Evolutionary conservation across 495 filamentous ascomycete species (phyloP).

Genomic region (Penicillium daleae): DNA sequence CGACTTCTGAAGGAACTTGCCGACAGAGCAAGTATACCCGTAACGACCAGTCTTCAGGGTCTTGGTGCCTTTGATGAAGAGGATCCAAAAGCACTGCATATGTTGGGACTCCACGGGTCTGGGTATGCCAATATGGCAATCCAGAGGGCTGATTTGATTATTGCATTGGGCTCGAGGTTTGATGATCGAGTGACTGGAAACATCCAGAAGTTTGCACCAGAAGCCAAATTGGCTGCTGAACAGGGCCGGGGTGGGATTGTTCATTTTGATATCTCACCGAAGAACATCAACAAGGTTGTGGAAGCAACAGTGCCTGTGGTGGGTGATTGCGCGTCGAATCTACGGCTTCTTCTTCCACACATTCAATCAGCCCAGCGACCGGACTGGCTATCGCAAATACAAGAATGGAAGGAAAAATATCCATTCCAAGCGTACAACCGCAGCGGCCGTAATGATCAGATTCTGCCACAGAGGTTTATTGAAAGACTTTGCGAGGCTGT

Average conservation of each 20-base stretch:
- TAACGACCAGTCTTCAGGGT: conserved; percentile 68
- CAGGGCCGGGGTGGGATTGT: conserved; percentile 63
- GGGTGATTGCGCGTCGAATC: conserved; percentile 65
- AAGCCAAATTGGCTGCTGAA: conserved; percentile 57
- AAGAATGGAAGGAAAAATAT: conserved; percentile 84
- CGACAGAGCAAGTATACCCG: conserved; percentile 62
- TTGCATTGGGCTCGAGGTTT: conserved; percentile 64
- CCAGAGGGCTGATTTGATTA: conserved; percentile 66
- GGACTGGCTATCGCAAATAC: conserved; percentile 87
- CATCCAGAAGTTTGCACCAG: conserved; percentile 59
- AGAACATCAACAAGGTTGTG: conserved; percentile 68
- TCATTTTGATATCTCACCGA: conserved; percentile 67
- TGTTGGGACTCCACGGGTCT: conserved; percentile 69
- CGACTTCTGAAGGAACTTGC: conserved; percentile 57
- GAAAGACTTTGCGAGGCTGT: conserved; percentile 78
- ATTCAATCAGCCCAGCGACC: conserved; percentile 68
- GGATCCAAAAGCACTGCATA: conserved; percentile 60
- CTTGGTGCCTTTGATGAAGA: conserved; percentile 65
- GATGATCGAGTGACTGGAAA: conserved; percentile 64
- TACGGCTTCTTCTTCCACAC: conserved; percentile 72
- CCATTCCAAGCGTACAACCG: conserved; percentile 52
- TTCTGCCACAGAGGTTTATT: conserved; percentile 75
- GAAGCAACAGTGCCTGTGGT: conserved; percentile 63
- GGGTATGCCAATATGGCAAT: conserved; percentile 68
- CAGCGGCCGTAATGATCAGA: conserved; percentile 71